phyloP scores from a whole-genome alignment of 225 moss, liverwort and hornwort genomes.

The Thuidium tamariscinum region DNA sequence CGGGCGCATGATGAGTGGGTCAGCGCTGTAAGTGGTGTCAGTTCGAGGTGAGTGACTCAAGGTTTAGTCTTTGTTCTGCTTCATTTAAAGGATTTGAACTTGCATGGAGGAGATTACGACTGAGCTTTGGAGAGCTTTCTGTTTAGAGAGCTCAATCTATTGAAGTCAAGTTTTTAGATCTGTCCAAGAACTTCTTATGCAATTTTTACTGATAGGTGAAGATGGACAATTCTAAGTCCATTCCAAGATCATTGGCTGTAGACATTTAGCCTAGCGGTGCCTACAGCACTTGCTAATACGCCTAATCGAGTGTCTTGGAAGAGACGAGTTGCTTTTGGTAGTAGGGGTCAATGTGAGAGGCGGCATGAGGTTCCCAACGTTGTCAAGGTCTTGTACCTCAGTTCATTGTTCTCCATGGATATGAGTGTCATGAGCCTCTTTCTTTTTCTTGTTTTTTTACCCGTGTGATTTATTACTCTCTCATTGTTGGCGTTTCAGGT shows the following conservation, averaged over 20 bases:
- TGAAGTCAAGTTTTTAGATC: neutral
- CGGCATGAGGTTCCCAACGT: neutral
- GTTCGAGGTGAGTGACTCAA: slow-evolving; percentile 10
- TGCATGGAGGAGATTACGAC: neutral
- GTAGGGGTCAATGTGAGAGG: neutral
- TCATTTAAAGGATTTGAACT: neutral
- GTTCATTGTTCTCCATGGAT: neutral
- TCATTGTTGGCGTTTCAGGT: slow-evolving; percentile 13
- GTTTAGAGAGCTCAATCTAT: neutral
- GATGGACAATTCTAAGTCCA: neutral
- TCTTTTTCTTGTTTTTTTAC: neutral
- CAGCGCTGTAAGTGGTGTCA: slow-evolving; percentile 64
- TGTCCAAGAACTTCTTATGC: neutral
- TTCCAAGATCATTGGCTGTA: neutral
- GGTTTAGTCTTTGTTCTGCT: neutral
- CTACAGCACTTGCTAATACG: neutral
- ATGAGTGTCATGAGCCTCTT: neutral
- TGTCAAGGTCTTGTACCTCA: neutral
- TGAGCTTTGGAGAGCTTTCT: neutral
- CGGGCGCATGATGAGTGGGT: slow-evolving; percentile 86
- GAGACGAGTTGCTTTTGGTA: neutral
- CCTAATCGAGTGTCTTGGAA: neutral
- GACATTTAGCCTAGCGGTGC: neutral
- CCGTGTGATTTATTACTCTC: neutral
- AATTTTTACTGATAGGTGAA: neutral